These are phyloP conservation scores for Yarrowia phangngaensis DNA, from an alignment of 805 yeast species.

Conservation along the genomic window DNA sequence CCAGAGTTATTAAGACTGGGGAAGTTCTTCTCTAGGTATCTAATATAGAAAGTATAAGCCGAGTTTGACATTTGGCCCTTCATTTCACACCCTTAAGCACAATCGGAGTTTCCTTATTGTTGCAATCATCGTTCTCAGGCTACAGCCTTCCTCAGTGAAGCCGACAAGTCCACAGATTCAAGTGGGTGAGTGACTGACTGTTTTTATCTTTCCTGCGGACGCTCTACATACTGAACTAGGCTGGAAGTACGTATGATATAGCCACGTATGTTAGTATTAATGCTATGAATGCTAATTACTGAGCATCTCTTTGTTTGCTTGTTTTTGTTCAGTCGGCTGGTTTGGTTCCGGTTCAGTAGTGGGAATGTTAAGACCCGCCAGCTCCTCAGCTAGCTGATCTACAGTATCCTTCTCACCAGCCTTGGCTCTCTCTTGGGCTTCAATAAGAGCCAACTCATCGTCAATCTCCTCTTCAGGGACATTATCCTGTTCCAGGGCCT, in stretches of 20 bases:
- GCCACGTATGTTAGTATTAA: no score
- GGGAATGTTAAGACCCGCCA: slow-evolving; percentile 8
- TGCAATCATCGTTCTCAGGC: slow-evolving; percentile 70
- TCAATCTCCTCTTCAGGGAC: slow-evolving; percentile 23
- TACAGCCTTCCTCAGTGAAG: slow-evolving; percentile 96
- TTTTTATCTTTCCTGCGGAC: no score
- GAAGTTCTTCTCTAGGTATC: slow-evolving; percentile 76
- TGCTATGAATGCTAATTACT: no score
- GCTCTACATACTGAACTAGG: no score
- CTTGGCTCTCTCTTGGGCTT: slow-evolving; percentile 17
- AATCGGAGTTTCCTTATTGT: slow-evolving; percentile 58
- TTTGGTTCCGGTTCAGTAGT: not conserved
- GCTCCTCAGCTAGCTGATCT: slow-evolving; percentile 8
- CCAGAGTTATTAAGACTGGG: slow-evolving; percentile 87
- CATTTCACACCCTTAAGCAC: slow-evolving; percentile 97
- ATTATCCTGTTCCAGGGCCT: slow-evolving; percentile 18
- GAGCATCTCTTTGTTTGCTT: slow-evolving; percentile 1
- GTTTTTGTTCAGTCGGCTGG: not conserved
- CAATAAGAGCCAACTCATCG: slow-evolving; percentile 20
- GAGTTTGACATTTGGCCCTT: slow-evolving; percentile 93
- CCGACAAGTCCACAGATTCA: no score
- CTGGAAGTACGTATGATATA: no score
- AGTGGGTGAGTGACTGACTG: no score
- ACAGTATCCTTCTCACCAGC: slow-evolving; percentile 4
- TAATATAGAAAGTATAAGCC: slow-evolving; percentile 77